These are phyloP conservation scores for Proliferodiscus dingleyae DNA, from an alignment of 2,329 filamentous ascomycete genomes.

Conservation along the genomic window DNA sequence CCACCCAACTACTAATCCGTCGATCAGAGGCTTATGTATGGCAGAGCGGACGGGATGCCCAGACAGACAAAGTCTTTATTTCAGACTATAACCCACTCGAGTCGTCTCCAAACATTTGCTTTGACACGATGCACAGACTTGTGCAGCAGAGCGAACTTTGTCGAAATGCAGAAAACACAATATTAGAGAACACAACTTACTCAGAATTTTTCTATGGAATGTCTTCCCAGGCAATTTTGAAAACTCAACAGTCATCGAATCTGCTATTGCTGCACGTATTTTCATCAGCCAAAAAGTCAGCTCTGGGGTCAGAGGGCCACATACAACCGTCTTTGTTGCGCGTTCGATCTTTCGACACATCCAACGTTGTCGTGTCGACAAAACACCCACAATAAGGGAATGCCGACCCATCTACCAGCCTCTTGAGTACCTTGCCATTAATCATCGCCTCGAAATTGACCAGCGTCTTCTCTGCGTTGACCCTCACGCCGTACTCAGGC, in stretches of 20 bases:
- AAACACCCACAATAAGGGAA: constrained; percentile 88
- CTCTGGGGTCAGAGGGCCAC: constrained; percentile 21
- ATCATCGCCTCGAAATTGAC: constrained; percentile 72
- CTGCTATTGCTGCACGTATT: constrained; percentile 46
- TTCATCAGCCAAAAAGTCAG: constrained; percentile 12
- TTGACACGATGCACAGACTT: too few species aligned
- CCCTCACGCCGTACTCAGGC: constrained; percentile 71
- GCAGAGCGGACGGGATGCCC: constrained; percentile 27
- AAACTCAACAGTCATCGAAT: constrained; percentile 76
- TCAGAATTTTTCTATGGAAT: constrained; percentile 75
- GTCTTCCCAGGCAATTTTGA: constrained; percentile 66
- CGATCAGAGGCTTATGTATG: too few species aligned
- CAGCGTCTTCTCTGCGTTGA: constrained; percentile 75
- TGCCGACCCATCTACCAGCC: constrained; percentile 36
- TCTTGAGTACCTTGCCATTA: constrained; percentile 46
- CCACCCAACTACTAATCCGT: too few species aligned
- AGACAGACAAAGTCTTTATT: constrained; percentile 20
- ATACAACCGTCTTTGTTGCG: constrained; percentile 47
- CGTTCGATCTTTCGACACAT: constrained; percentile 65
- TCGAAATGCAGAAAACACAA: neutral
- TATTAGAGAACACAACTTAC: constrained; percentile 36
- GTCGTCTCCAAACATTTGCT: too few species aligned
- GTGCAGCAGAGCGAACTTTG: too few species aligned
- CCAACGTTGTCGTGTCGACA: constrained; percentile 70
- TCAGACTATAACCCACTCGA: constrained; percentile 1